Conservation (phyloP, 2,329 filamentous ascomycete species). For the Nannizziopsis arthrosporioides region DNA sequence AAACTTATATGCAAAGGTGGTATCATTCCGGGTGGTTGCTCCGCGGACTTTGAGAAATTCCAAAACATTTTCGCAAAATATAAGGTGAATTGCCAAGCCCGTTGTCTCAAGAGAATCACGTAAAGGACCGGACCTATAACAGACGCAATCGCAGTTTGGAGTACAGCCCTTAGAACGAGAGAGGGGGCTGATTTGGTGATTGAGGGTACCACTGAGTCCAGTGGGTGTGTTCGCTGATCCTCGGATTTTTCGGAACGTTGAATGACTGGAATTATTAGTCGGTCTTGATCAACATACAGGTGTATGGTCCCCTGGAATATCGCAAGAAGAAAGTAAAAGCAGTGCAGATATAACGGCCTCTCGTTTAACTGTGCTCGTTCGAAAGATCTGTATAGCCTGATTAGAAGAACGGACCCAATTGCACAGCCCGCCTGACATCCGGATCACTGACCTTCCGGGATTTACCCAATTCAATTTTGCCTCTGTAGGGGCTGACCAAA, state of each 20-base stretch:
- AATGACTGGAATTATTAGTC: slow-evolving; percentile 43
- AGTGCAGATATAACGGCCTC: slow-evolving; percentile 66
- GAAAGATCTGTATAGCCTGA: slow-evolving; percentile 29
- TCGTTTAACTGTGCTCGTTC: slow-evolving; percentile 75
- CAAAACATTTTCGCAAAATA: slow-evolving; percentile 60
- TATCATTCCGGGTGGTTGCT: slow-evolving; percentile 43
- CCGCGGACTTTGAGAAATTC: slow-evolving; percentile 60
- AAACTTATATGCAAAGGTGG: slow-evolving; percentile 49
- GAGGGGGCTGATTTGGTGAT: slow-evolving; percentile 27
- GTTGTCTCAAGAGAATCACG: slow-evolving; percentile 48
- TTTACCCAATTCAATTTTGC: slow-evolving; percentile 63
- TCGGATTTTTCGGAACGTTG: slow-evolving; percentile 25
- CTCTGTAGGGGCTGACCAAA: slow-evolving; percentile 53
- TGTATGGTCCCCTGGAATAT: slow-evolving; percentile 58
- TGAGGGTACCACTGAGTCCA: slow-evolving; percentile 28
- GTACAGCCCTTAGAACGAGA: slow-evolving; percentile 25
- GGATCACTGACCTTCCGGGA: slow-evolving; percentile 48
- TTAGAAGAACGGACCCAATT: slow-evolving; percentile 5
- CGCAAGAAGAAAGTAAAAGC: slow-evolving; percentile 57
- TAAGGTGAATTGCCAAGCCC: slow-evolving; percentile 59
- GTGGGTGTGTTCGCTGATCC: slow-evolving; percentile 28
- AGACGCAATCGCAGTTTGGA: slow-evolving; percentile 31
- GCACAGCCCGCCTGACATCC: background rate
- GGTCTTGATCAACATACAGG: slow-evolving; percentile 61
- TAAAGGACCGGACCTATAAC: slow-evolving; percentile 48